Base-by-base conservation (phyloP, 495 filamentous ascomycete genomes). In the Amorphotheca resinae region DNA sequence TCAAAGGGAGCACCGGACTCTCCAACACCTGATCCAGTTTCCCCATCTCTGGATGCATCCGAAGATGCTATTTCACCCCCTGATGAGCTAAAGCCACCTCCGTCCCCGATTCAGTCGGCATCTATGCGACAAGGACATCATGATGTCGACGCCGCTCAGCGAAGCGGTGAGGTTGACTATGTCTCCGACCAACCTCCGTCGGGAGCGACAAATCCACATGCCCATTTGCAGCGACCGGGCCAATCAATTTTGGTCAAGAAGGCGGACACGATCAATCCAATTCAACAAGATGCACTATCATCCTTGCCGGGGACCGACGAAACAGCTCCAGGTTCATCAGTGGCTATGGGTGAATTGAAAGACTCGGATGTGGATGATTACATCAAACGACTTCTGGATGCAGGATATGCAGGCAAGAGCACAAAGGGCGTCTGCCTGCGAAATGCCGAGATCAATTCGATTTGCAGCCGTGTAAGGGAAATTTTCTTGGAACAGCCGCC, bases 401-500 rank as follows among this genome's bases (percentile, higher is more conserved):
- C 91, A 18, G 91, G 79, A 16, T 96, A 99, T 57, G 84, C 91
- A 23, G 84, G 87, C 34, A 96, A 96, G 59, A 83, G 95, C 51
- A 95, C 91, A 38, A 99, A 99, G 67, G 83, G 86, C 15, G 87
- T 96, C 2, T 95, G 87, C 51, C 64, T 99, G 36, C 95, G 94
- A 72, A 96, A 96, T 61, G 91, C 88, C 16, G 91, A 99, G 60
- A 96, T 99, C 43, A 80, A 74, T 28, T 87, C 88, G 20, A 87
- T 99, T 44, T 96, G 93, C 60, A 72, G 77, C 25, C 82, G 84
- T 9, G 85, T 81, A 1, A 74, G 87, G 16, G 91, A 96, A 63
- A 67, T 88, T 15, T 88, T 99, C 44, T 68, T 99, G 4, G 84
- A 79, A 8, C 91, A 99, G 60, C 93, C 91, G 12, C 85, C 91